Evolutionary conservation across 177 flowering plant genomes (phyloP).

Genomic region (Vitis hybrid): DNA sequence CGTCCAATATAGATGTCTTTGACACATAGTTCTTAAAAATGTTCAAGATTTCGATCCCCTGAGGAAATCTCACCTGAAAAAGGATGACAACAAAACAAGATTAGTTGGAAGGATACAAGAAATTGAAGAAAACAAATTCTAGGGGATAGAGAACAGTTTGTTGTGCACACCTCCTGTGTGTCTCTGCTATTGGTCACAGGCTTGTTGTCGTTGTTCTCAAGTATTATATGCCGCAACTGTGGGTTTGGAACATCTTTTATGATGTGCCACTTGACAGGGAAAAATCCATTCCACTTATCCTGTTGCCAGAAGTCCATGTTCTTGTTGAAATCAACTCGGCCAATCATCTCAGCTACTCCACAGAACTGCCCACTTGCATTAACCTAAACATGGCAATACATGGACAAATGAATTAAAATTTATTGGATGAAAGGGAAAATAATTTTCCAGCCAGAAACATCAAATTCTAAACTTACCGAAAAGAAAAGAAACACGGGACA

Average conservation of each 20-base stretch:
- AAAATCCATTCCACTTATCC: constrained; percentile 72
- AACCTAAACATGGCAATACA: constrained; percentile 37
- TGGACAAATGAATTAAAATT: not conserved
- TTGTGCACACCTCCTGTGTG: constrained; percentile 59
- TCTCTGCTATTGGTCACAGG: constrained; percentile 76
- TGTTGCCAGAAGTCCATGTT: constrained; percentile 78
- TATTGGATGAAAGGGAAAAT: not conserved
- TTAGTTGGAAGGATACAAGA: constrained; percentile 1
- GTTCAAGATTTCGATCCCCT: constrained; percentile 57
- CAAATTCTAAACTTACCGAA: constrained; percentile 39
- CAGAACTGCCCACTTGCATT: constrained; percentile 77
- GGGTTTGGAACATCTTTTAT: constrained; percentile 66
- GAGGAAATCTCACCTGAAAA: constrained; percentile 50
- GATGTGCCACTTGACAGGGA: constrained; percentile 70
- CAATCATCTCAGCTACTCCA: constrained; percentile 75
- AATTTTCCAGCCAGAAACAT: no score
- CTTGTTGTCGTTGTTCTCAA: constrained; percentile 70
- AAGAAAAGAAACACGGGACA: constrained; percentile 71
- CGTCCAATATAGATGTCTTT: constrained; percentile 64
- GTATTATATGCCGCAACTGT: constrained; percentile 55
- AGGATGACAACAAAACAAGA: not conserved
- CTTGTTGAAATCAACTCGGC: constrained; percentile 53
- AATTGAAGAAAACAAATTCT: not conserved
- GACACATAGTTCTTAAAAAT: constrained; percentile 49
- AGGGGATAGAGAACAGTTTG: not conserved